Base-by-base conservation (phyloP, 2,329 filamentous ascomycete species). In the Tolypocladium capitatum region DNA sequence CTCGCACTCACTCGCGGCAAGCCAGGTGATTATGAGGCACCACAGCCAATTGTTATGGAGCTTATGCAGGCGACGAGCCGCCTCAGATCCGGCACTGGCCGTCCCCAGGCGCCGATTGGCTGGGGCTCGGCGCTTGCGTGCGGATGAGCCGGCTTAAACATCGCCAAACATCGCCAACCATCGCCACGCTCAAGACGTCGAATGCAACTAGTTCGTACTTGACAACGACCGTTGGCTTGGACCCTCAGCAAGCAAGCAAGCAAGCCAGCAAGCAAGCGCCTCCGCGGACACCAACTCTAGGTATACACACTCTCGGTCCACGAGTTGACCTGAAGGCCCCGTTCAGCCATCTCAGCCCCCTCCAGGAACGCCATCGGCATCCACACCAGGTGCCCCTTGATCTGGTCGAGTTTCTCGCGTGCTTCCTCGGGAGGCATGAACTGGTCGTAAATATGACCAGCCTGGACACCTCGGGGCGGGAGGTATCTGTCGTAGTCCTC, bases 321-420 rank as follows among this genome's bases (percentile, higher is more conserved):
- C 42, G 78, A 68, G 63, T 97, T 97, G 36, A 97, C 80, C 66
- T 89, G 83, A 64, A 97, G 60, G 0, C 91, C 90, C 58, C 77
- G 79, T 69, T 96, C 90, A 0, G 90, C 90, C 89, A 97, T 94
- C 57, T 86, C 76, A 0, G 83, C 88, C 53, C 94, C 81, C 57
- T 78, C 74, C 60, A 97, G 66, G 62, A 95, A 97, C 42, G 89
- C 79, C 58, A 97, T 64, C n/a, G 89, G 89, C 82, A 95, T 91
- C 86, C 87, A 94, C 7, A 97, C 91, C 36, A 97, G 65, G 69
- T 97, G 91, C 0, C 91, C 91, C 67, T 81, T 83, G 55, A 97
- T 80, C 59, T 83, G 74, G 57, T 88, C 81, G 45, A 97, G 70
- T 63, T 91, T 88, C 54, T 74, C 64, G 16, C 86, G 76, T 7